These are phyloP conservation scores for Sporobolomyces phaffii DNA, from an alignment of 768 basidiomycete genomes.

Conservation along the genomic window DNA sequence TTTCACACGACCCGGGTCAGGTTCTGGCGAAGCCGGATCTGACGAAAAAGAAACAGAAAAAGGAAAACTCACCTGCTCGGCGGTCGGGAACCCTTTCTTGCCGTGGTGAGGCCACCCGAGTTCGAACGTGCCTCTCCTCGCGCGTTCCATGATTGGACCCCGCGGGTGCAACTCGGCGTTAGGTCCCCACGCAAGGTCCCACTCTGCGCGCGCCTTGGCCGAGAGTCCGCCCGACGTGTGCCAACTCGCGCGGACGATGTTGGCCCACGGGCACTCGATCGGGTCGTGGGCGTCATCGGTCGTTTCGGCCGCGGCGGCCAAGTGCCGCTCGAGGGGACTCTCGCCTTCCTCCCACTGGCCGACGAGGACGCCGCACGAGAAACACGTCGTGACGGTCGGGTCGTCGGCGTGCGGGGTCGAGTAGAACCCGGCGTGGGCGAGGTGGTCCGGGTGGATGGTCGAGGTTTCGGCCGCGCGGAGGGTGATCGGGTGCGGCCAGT, in stretches of 20 bases:
- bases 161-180: constrained; percentile 12
- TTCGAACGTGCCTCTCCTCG: constrained; percentile 24
- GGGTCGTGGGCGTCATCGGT: no score
- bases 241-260: not conserved
- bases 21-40: no score
- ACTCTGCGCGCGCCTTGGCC: not conserved
- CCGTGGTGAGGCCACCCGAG: constrained; percentile 29
- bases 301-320: constrained; percentile 12
- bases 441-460: constrained; percentile 31
- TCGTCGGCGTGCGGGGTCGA: constrained; percentile 16
- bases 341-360: constrained; percentile 32
- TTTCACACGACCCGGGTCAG: not conserved
- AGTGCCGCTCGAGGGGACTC: constrained; percentile 9
- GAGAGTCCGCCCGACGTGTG: not conserved
- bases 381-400: constrained; percentile 29
- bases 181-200: constrained; percentile 17
- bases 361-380: constrained; percentile 19
- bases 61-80: constrained; percentile 12
- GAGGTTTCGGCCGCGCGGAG: constrained; percentile 4
- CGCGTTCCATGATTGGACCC: constrained; percentile 4
- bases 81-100: constrained; percentile 13
- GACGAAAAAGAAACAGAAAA: not conserved
- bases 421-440: constrained; percentile 27
- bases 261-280: constrained; percentile 9
- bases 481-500: constrained; percentile 32